Percentiles rank a stretch among this genome's conserved stretches.
phyloP scores from a whole-genome alignment of 352 stramenopile genomes.

The Pythium vanterpoolii region DNA sequence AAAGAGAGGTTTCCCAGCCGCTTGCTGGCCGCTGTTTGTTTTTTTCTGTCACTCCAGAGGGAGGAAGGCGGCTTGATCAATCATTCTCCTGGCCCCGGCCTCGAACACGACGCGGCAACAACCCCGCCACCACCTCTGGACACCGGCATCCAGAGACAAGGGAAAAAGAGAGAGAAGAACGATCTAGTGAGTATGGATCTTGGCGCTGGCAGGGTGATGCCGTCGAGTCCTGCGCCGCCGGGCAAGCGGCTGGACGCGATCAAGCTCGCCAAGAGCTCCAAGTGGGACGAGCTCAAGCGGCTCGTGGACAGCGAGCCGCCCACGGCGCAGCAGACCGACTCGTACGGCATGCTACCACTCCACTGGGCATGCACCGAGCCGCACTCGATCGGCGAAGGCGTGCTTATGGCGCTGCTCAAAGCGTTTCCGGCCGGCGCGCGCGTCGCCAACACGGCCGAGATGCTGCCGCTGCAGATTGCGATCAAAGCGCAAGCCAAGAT shows the following conservation, averaged over 20 bases:
- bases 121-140: neutral
- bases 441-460: conserved; percentile 73
- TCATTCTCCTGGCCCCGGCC: neutral
- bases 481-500: conserved; percentile 86
- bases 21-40: neutral
- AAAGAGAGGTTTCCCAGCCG: neutral
- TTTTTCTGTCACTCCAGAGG: neutral
- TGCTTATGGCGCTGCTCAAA: conserved; percentile 79
- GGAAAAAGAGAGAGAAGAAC: neutral
- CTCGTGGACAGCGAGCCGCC: conserved; percentile 71
- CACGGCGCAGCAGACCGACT: conserved; percentile 73
- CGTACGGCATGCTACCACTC: conserved; percentile 85
- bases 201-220: neutral
- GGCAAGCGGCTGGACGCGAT: conserved; percentile 77
- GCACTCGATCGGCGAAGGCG: conserved; percentile 63
- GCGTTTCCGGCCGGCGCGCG: conserved; percentile 66
- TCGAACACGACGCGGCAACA: neutral
- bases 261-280: conserved; percentile 78
- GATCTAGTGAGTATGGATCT: conserved; percentile 3
- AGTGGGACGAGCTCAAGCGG: conserved; percentile 71
- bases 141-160: neutral
- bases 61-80: neutral
- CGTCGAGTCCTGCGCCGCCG: neutral
- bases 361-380: conserved; percentile 87
- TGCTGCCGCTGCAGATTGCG: conserved; percentile 85